A percentile compares a stretch with the other conserved stretches of the same genome.
phyloP scores from a whole-genome alignment of 257 asterid species.

The Solanum bukasovii region DNA sequence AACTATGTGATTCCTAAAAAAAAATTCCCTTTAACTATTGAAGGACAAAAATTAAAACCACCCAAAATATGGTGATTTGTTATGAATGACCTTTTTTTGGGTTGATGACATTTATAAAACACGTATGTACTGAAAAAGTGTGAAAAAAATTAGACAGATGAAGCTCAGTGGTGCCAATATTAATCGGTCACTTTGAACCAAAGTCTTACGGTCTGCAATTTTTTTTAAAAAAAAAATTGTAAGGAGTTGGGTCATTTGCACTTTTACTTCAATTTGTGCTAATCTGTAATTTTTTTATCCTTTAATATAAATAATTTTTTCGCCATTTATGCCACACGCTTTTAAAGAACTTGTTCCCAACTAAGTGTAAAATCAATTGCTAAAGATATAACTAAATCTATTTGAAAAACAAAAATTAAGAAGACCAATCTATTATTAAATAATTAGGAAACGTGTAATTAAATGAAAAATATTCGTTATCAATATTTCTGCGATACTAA shows the following conservation, averaged over 20 bases:
- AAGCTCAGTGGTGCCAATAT: not conserved
- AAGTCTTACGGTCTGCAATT: not conserved
- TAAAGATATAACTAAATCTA: not conserved
- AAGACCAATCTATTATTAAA: not conserved
- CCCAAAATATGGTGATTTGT: not conserved
- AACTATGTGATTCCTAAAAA: too few species aligned
- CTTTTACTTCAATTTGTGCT: not conserved
- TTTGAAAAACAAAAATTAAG: not conserved
- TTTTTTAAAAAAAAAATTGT: not conserved
- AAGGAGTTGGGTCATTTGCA: not conserved
- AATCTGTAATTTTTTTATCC: not conserved
- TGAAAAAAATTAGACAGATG: too few species aligned
- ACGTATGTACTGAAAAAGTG: not conserved
- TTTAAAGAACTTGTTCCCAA: not conserved
- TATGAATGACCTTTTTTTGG: not conserved
- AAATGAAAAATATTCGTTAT: not conserved
- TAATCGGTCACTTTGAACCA: not conserved
- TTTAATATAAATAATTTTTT: not conserved
- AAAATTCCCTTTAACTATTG: too few species aligned
- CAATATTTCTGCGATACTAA: not conserved
- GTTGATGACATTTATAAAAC: not conserved
- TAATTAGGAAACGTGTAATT: not conserved
- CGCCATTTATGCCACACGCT: not conserved
- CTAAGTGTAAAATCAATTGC: not conserved
- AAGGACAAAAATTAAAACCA: not conserved